Conservation (phyloP, 495 filamentous ascomycete species). For the Sabuloglossum arenarium region DNA sequence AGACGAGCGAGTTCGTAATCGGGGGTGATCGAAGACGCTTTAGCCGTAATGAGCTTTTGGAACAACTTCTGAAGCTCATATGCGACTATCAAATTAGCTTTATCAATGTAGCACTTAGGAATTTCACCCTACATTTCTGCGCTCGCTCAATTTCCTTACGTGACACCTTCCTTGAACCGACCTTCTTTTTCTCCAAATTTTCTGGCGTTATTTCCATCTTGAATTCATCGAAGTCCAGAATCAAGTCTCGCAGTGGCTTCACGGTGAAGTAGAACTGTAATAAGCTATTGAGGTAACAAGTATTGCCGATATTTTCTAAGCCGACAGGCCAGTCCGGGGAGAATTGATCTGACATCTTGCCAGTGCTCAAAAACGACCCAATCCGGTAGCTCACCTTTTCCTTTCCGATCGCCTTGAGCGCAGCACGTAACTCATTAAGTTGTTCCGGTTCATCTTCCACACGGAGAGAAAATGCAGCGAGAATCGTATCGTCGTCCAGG, state of each 20-base stretch:
- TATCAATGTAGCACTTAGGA: slow-evolving; percentile 5
- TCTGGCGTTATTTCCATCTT: slow-evolving; percentile 42
- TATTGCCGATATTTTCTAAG: slow-evolving; percentile 83
- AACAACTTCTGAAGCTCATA: slow-evolving; percentile 56
- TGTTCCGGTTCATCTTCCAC: slow-evolving; percentile 27
- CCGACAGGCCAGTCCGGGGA: slow-evolving; percentile 49
- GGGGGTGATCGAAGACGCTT: slow-evolving; percentile 34
- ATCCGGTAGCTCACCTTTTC: slow-evolving; percentile 25
- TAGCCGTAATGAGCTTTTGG: slow-evolving; percentile 39
- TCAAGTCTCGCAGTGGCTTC: slow-evolving; percentile 58
- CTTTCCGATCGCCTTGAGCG: slow-evolving; percentile 28
- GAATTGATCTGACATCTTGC: slow-evolving; percentile 16
- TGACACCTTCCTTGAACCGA: slow-evolving; percentile 38
- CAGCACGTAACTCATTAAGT: slow-evolving; percentile 24
- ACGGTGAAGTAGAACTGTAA: slow-evolving; percentile 91
- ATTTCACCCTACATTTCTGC: slow-evolving; percentile 39
- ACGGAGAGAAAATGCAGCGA: slow-evolving; percentile 28
- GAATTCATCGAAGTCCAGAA: slow-evolving; percentile 47
- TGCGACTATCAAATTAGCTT: slow-evolving; percentile 29
- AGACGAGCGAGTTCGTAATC: slow-evolving; percentile 64
- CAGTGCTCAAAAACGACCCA: slow-evolving; percentile 9
- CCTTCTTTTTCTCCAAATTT: slow-evolving; percentile 36
- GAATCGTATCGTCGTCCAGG: slow-evolving; percentile 27
- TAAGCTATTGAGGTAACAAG: slow-evolving; percentile 93
- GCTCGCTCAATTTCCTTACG: slow-evolving; percentile 43